phyloP scores from a whole-genome alignment of 192 early-diverging fungal species.

The Spizellomyces punctatus region DNA sequence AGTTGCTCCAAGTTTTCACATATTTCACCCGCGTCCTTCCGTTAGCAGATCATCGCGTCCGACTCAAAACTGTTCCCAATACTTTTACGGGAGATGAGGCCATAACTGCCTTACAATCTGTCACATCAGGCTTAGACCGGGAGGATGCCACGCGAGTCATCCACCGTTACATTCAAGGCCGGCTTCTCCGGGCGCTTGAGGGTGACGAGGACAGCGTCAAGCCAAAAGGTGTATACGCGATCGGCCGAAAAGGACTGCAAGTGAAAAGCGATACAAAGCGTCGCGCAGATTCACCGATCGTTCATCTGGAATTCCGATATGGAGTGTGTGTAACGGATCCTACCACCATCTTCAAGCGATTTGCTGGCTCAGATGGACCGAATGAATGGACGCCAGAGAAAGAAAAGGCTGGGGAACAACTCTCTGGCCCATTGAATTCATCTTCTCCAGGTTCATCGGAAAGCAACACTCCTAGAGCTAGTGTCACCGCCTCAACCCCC shows the following conservation, averaged over 20 bases:
- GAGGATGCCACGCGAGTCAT: neutral
- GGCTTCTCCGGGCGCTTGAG: neutral
- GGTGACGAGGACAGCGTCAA: neutral
- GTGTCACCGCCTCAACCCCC: neutral
- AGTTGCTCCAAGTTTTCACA: neutral
- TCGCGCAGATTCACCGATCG: neutral
- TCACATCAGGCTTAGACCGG: neutral
- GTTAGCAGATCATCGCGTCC: neutral
- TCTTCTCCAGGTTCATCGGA: too few species aligned
- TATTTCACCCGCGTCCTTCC: neutral
- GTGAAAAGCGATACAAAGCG: neutral
- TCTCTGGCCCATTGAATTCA: neutral
- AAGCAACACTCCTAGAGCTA: neutral
- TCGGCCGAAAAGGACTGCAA: neutral
- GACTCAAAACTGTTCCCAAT: neutral
- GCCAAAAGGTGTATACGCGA: neutral
- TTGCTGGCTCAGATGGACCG: constrained; percentile 6
- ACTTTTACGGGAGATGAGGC: constrained; percentile 2
- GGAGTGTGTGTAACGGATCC: neutral
- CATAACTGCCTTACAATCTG: neutral
- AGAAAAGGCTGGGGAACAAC: neutral
- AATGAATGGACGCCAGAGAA: constrained; percentile 14
- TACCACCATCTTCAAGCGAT: constrained; percentile 2
- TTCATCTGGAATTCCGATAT: neutral
- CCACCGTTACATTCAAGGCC: neutral